Evolutionary conservation across 2,329 filamentous ascomycete genomes (phyloP), one percentile per base, ranked within the genome.

Genomic region (Cladobotryum protrusum): DNA sequence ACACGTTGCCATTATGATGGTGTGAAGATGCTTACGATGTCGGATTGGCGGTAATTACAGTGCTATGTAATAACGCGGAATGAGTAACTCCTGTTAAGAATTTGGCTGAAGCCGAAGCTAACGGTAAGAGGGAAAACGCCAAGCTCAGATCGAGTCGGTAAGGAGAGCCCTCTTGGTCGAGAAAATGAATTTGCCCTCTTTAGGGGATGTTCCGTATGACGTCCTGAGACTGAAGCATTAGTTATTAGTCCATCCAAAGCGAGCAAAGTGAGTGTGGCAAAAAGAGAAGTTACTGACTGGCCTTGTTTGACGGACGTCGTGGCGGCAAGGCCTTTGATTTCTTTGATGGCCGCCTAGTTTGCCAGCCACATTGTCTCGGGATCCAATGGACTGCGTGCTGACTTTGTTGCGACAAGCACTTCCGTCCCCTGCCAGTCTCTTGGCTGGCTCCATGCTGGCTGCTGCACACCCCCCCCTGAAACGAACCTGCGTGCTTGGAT

Each of bases 1-100:
- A 47, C 44, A 43, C 39, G 49, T 47, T 42, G 44, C 39, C 35
- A 39, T 41, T 12, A 20, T 41, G 45, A 9, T 44, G 49, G 49
- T 48, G 49, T 47, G 49, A 51, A 47, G 40, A 35, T 29, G 49
- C 49, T 48, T 20, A 51, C 49, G 49, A 50, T 19, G 39, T 33
- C 36, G 40, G 45, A 32, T 34, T 7, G 40, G 49, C 19, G 49
- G 45, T 42, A 48, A 37, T 35, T 29, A 29, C 6, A 29, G 24
- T 29, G 24, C 24, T 29, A 8, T 29, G 24, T 29, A 29, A 29
- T 14, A 43, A 36, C 36, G 29, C 24, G 41, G 19, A 29, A 29
- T 29, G 24, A 29, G 24, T 29, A 29, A 33, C 17, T 37, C 35
- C 35, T 37, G 35, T 29, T 29, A 29, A 29, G 24, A 29, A 29